Evolutionary conservation across 1,284 basidiomycete genomes (phyloP).

Genomic region (Pseudozyma sp.): DNA sequence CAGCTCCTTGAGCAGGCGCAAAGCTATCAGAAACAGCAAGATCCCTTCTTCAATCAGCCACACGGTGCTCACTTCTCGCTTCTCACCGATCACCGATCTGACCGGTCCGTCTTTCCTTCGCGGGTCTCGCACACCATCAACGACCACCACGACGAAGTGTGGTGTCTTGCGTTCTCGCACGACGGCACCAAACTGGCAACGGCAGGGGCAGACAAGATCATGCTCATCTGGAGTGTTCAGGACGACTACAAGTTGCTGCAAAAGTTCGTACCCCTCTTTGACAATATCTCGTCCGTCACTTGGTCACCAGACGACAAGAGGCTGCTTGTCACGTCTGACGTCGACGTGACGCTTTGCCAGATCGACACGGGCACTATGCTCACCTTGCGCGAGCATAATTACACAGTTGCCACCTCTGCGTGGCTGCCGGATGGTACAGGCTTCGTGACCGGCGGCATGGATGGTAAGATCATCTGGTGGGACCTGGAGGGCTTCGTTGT

Average conservation of each 20-base stretch:
- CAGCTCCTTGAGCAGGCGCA: conserved; percentile 88
- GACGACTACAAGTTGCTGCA: conserved; percentile 46
- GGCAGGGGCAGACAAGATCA: conserved; percentile 85
- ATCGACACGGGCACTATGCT: conserved; percentile 23
- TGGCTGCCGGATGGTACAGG: conserved; percentile 90
- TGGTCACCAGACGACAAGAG: conserved; percentile 61
- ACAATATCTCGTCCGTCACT: conserved; percentile 72
- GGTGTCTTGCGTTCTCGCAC: conserved; percentile 94
- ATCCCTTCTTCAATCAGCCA: conserved; percentile 63
- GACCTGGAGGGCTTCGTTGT: conserved; percentile 75
- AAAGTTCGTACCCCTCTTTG: conserved; percentile 48
- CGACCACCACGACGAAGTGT: conserved; percentile 92
- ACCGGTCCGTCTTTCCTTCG: conserved; percentile 83
- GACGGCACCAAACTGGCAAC: conserved; percentile 86
- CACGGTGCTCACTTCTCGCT: conserved; percentile 77
- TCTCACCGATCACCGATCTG: conserved; percentile 86
- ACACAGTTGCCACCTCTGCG: conserved; percentile 85
- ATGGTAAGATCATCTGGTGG: conserved; percentile 88
- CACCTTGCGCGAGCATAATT: conserved; percentile 77
- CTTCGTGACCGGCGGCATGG: conserved; percentile 90
- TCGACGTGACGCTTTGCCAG: conserved; percentile 55
- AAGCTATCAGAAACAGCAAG: conserved; percentile 74
- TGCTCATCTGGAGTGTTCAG: conserved; percentile 80
- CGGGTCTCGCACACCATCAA: conserved; percentile 76
- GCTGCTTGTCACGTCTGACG: conserved; percentile 52